These are phyloP conservation scores for Singerocomus inundabilis DNA, from an alignment of 1,284 basidiomycete species.

Conservation along the genomic window DNA sequence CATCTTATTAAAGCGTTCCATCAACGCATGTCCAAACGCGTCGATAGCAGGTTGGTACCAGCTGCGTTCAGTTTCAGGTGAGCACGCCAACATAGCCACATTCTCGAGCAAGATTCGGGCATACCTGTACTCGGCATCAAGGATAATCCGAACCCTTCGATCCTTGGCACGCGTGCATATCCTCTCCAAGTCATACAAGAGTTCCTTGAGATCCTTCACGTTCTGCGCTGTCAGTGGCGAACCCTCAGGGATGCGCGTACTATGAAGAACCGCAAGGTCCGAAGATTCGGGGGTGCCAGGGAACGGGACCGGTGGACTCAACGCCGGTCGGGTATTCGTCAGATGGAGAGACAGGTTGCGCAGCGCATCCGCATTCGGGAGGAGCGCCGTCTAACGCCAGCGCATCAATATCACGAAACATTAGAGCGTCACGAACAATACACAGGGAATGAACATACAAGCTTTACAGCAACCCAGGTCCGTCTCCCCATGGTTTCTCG, in stretches of 20 bases:
- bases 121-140: slow-evolving; percentile 82
- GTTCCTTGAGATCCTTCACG: slow-evolving; percentile 53
- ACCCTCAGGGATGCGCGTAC: slow-evolving; percentile 36
- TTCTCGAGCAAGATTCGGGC: background rate
- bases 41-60: slow-evolving; percentile 88
- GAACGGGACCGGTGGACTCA: slow-evolving; percentile 23
- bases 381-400: slow-evolving; percentile 38
- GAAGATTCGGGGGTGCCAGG: slow-evolving; percentile 31
- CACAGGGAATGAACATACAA: too few relatives aligned
- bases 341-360: slow-evolving; percentile 32
- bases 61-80: slow-evolving; percentile 35
- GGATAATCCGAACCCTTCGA: slow-evolving; percentile 61
- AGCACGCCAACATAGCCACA: background rate
- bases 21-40: slow-evolving; percentile 72
- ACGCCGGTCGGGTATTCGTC: slow-evolving; percentile 18
- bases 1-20: slow-evolving; percentile 73
- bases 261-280: slow-evolving; percentile 26
- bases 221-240: slow-evolving; percentile 50
- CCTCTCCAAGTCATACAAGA: slow-evolving; percentile 57
- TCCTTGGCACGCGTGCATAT: slow-evolving; percentile 63
- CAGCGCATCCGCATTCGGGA: slow-evolving; percentile 27
- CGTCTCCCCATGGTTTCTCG: slow-evolving; percentile 42
- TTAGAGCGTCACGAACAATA: too few relatives aligned
- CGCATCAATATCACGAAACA: too few relatives aligned
- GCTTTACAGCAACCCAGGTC: slow-evolving; percentile 83